A percentile compares a stretch with the other conserved stretches of the same genome.
These are phyloP conservation scores for Verticillium klebahnii DNA, from an alignment of 2,329 filamentous ascomycete genomes.

Conservation along the genomic window DNA sequence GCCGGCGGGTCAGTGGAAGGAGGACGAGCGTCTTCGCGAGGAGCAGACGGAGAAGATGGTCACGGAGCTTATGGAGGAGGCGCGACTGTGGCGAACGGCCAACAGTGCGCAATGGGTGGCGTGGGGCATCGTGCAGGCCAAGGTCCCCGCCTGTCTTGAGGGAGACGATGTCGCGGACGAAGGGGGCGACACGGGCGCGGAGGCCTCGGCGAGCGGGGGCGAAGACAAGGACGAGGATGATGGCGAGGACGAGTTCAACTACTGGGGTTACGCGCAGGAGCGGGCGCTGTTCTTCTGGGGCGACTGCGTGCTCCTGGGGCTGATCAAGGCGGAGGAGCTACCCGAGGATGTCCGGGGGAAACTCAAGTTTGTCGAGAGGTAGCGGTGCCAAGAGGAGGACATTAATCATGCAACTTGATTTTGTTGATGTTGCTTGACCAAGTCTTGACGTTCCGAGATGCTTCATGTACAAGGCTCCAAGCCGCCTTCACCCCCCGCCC, in stretches of 20 bases:
- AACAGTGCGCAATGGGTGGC: slow-evolving; percentile 90
- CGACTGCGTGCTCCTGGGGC: slow-evolving; percentile 72
- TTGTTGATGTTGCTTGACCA: too few relatives aligned
- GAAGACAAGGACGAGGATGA: slow-evolving; percentile 33
- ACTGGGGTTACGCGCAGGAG: slow-evolving; percentile 85
- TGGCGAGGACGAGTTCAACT: slow-evolving; percentile 80
- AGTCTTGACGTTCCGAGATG: too few relatives aligned
- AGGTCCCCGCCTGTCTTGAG: slow-evolving; percentile 51
- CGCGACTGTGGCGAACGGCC: slow-evolving; percentile 78
- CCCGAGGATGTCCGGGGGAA: slow-evolving; percentile 59
- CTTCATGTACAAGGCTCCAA: too few relatives aligned
- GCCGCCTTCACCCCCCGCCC: too few relatives aligned
- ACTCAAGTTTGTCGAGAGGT: slow-evolving; percentile 69
- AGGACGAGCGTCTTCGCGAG: slow-evolving; percentile 59
- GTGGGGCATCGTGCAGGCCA: slow-evolving; percentile 95
- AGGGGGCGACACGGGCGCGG: slow-evolving; percentile 19
- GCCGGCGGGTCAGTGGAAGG: slow-evolving; percentile 50
- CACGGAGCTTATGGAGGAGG: slow-evolving; percentile 69
- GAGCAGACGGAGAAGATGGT: slow-evolving; percentile 64
- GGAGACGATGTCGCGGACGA: slow-evolving; percentile 53
- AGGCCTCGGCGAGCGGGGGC: slow-evolving; percentile 5
- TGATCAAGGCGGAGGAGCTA: slow-evolving; percentile 72
- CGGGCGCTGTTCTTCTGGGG: slow-evolving; percentile 93
- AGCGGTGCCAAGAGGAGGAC: not conserved
- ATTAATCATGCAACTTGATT: too few relatives aligned